Evolutionary conservation across 768 basidiomycete species (phyloP).

Genomic region (Mycena galopus): DNA sequence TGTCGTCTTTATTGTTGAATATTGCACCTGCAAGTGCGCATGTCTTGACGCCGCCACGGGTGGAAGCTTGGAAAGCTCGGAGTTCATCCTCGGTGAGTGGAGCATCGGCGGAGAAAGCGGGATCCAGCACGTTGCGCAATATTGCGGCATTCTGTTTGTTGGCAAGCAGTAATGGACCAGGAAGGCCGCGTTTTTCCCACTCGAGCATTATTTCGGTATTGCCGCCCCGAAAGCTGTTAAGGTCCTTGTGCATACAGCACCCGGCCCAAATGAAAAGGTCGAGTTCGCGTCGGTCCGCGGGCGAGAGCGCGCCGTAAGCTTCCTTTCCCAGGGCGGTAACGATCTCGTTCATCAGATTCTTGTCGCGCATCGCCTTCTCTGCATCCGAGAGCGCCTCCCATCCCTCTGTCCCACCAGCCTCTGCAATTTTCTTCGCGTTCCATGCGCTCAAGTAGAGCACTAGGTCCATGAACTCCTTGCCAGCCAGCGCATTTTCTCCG

Average conservation of each 20-base stretch:
- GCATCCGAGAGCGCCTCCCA: constrained; percentile 41
- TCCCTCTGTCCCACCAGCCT: constrained; percentile 41
- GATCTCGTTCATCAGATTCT: constrained; percentile 34
- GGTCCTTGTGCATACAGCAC: no score
- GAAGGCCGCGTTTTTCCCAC: no score
- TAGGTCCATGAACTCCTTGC: constrained; percentile 32
- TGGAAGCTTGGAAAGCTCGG: background rate
- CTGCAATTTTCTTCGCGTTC: constrained; percentile 39
- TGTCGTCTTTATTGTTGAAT: constrained; percentile 1
- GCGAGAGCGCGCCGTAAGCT: no score
- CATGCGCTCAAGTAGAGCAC: constrained; percentile 33
- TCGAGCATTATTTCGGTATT: constrained; percentile 7
- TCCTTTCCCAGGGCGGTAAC: constrained; percentile 39
- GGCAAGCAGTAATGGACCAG: no score
- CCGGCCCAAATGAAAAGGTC: constrained; percentile 9
- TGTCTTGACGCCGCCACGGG: background rate
- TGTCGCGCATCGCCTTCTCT: constrained; percentile 37
- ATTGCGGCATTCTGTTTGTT: no score
- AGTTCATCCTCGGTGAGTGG: no score
- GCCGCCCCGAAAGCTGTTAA: constrained; percentile 43
- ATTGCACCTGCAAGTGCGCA: constrained; percentile 6
- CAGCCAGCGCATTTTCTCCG: constrained; percentile 33
- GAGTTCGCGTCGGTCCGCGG: constrained; percentile 33
- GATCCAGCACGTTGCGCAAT: no score
- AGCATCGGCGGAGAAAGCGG: no score